These are phyloP conservation scores for Aphanomyces invadans DNA, from an alignment of 352 stramenopile species.

Conservation along the genomic window DNA sequence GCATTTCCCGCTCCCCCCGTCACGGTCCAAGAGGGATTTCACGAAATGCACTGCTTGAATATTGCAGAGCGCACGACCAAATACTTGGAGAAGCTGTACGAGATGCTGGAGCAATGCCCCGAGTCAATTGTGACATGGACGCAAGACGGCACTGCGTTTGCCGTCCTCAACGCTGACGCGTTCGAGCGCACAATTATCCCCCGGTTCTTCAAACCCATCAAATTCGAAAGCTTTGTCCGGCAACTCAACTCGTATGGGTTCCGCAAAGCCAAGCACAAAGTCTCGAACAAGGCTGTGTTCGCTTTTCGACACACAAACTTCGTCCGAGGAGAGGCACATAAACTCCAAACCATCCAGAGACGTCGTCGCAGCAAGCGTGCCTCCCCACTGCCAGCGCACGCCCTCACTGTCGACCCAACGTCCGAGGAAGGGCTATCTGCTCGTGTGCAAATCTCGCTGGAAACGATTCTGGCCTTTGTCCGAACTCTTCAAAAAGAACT, in stretches of 20 bases:
- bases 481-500: slow-evolving; percentile 18
- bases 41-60: slow-evolving; percentile 6
- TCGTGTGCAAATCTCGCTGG: background rate
- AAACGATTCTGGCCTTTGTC: slow-evolving; percentile 5
- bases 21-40: background rate
- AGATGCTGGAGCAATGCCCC: slow-evolving; percentile 22
- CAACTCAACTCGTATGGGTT: slow-evolving; percentile 95
- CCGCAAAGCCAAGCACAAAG: slow-evolving; percentile 41
- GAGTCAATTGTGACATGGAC: slow-evolving; percentile 38
- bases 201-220: slow-evolving; percentile 94
- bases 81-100: slow-evolving; percentile 24
- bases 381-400: background rate
- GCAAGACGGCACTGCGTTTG: slow-evolving; percentile 61
- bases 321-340: slow-evolving; percentile 4
- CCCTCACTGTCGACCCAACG: background rate
- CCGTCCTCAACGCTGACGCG: slow-evolving; percentile 74
- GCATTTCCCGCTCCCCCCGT: background rate
- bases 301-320: slow-evolving; percentile 21
- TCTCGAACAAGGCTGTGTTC: slow-evolving; percentile 15
- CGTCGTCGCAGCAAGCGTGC: slow-evolving; percentile 15
- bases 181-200: slow-evolving; percentile 87
- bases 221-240: slow-evolving; percentile 92
- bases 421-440: background rate
- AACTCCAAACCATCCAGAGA: slow-evolving; percentile 22
- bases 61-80: slow-evolving; percentile 22